Conservation (phyloP, 768 basidiomycete genomes). For the Ramaria sp. region DNA sequence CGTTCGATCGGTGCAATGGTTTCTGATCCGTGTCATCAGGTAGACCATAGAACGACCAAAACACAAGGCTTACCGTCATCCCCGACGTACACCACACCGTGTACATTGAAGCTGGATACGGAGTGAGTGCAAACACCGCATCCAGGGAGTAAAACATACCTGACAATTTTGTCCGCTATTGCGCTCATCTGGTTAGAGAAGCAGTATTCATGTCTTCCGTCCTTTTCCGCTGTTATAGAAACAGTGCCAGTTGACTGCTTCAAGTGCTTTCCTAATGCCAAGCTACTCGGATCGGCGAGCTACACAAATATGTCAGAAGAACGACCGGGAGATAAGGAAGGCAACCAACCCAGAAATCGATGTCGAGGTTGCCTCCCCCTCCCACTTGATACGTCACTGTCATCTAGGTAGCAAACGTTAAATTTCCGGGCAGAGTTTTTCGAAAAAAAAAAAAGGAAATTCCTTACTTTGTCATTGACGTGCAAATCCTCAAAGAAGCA, state of each 20-base stretch:
- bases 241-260: slow-evolving; percentile 83
- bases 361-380: slow-evolving; percentile 92
- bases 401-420: slow-evolving; percentile 48
- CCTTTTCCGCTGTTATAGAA: slow-evolving; percentile 75
- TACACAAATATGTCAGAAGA: slow-evolving; percentile 22
- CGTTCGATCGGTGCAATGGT: slow-evolving; percentile 91
- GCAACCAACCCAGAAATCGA: slow-evolving; percentile 82
- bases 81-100: slow-evolving; percentile 88
- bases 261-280: slow-evolving; percentile 64
- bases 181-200: slow-evolving; percentile 99
- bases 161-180: slow-evolving; percentile 90
- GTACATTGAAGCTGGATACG: slow-evolving; percentile 81
- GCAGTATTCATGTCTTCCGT: slow-evolving; percentile 90
- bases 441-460: too few relatives aligned
- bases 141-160: slow-evolving; percentile 34
- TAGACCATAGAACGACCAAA: neutral
- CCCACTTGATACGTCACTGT: slow-evolving; percentile 99
- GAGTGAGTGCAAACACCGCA: neutral
- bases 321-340: neutral
- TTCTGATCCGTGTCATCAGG: slow-evolving; percentile 29
- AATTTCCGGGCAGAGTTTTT: neutral
- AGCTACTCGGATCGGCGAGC: slow-evolving; percentile 70
- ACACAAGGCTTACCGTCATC: slow-evolving; percentile 58
- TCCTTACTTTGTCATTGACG: slow-evolving; percentile 70
- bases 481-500: slow-evolving; percentile 96